Percentiles rank a stretch among this genome's conserved stretches.
phyloP scores from a whole-genome alignment of 106 monocot genomes.

The Narthecium ossifragum region DNA sequence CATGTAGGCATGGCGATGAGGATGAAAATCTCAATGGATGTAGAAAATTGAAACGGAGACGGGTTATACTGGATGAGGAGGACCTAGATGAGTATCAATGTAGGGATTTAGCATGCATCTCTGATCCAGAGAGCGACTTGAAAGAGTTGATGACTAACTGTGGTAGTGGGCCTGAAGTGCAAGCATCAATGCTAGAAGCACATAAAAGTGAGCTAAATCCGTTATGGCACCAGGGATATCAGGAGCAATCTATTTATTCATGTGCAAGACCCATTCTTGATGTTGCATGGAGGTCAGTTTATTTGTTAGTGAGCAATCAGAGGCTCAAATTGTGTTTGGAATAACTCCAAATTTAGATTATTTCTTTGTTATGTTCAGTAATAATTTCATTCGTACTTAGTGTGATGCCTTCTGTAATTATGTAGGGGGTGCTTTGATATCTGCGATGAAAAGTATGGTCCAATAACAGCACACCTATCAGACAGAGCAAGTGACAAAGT shows the following conservation, averaged over 20 bases:
- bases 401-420: background rate
- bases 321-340: too few species aligned
- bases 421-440: slow-evolving; percentile 27
- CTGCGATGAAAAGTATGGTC: slow-evolving; percentile 18
- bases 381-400: background rate
- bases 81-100: too few species aligned
- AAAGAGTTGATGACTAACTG: too few species aligned
- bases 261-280: slow-evolving; percentile 3
- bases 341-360: too few species aligned
- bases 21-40: background rate
- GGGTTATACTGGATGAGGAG: background rate
- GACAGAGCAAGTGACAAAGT: slow-evolving; percentile 32
- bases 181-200: too few species aligned
- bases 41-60: background rate
- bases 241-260: background rate
- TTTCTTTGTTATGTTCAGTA: background rate
- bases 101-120: too few species aligned
- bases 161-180: too few species aligned
- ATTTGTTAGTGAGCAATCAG: background rate
- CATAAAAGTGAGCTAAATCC: background rate
- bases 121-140: too few species aligned
- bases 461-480: slow-evolving; percentile 35
- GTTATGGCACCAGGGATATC: background rate
- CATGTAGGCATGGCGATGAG: background rate
- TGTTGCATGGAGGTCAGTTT: slow-evolving; percentile 13